Percentiles rank a stretch among this genome's conserved stretches.
Evolutionary conservation across 2,329 filamentous ascomycete species (phyloP).

Genomic region (Clathrospora elynae): DNA sequence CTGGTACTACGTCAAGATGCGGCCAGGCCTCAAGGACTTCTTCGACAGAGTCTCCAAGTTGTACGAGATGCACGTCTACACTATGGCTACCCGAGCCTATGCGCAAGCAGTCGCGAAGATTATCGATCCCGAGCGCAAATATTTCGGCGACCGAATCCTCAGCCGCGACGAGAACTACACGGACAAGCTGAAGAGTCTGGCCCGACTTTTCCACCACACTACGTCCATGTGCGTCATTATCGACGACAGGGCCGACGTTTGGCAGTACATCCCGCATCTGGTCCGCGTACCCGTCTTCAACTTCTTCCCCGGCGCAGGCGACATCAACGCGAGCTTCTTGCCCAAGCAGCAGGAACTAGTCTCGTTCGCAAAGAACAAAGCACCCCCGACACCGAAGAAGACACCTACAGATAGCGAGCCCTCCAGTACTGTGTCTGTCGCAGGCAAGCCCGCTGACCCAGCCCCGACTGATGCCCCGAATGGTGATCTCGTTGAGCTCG

Average conservation of each 20-base stretch:
- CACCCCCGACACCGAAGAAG: conserved; percentile 22
- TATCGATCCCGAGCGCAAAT: conserved; percentile 84
- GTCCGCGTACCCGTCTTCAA: conserved; percentile 96
- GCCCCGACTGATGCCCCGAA: conserved; percentile 35
- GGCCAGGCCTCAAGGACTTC: conserved; percentile 82
- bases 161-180: conserved; percentile 97
- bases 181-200: conserved; percentile 85
- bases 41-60: conserved; percentile 75
- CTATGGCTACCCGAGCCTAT: conserved; percentile 98
- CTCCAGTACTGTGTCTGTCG: conserved; percentile 22
- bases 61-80: conserved; percentile 97
- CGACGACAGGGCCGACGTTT: conserved; percentile 94
- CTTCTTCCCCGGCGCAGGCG: conserved; percentile 96
- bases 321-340: conserved; percentile 97
- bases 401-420: conserved; percentile 22
- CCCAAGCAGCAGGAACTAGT: conserved; percentile 67
- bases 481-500: conserved; percentile 64
- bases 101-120: conserved; percentile 89
- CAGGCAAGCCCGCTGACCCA: conserved; percentile 30
- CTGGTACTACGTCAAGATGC: conserved; percentile 98
- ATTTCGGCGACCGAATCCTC: conserved; percentile 93
- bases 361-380: conserved; percentile 30
- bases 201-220: conserved; percentile 91
- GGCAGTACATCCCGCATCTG: conserved; percentile 89
- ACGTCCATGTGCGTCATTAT: conserved; percentile 99